Percentiles rank a stretch among this genome's conserved stretches.
These are phyloP conservation scores for Trifolium subterraneum DNA, from an alignment of 306 rosid species.

Conservation along the genomic window DNA sequence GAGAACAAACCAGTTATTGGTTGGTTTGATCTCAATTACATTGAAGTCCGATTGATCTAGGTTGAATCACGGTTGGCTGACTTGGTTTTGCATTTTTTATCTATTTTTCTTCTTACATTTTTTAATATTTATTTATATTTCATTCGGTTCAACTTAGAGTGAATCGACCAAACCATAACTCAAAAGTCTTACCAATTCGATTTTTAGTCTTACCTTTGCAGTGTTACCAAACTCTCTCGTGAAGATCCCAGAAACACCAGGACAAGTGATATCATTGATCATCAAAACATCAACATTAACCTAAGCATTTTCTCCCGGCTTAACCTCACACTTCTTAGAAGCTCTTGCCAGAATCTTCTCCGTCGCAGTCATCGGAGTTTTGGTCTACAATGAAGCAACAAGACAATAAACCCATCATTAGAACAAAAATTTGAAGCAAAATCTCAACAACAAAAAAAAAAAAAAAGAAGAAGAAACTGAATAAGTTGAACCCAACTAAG, in stretches of 20 bases:
- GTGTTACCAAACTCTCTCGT: slow-evolving; percentile 73
- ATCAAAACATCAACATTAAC: slow-evolving; percentile 71
- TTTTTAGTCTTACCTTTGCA: slow-evolving; percentile 53
- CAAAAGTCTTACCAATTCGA: too few species aligned
- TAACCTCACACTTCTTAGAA: slow-evolving; percentile 57
- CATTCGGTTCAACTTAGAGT: too few species aligned
- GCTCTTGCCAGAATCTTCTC: slow-evolving; percentile 85
- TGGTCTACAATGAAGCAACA: slow-evolving; percentile 47
- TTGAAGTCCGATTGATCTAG: too few species aligned
- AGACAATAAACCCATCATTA: not conserved
- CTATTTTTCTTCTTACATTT: too few species aligned
- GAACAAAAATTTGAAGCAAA: not conserved
- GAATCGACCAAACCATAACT: too few species aligned
- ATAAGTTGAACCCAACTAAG: slow-evolving; percentile 44
- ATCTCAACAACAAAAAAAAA: too few species aligned
- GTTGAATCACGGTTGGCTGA: too few species aligned
- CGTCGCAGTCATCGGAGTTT: slow-evolving; percentile 75
- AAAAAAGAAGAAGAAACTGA: not conserved
- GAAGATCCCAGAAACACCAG: slow-evolving; percentile 77
- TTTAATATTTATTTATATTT: too few species aligned
- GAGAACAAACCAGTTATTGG: too few species aligned
- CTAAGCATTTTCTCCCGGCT: slow-evolving; percentile 79
- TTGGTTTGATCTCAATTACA: too few species aligned
- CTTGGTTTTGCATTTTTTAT: too few species aligned
- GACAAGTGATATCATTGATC: slow-evolving; percentile 88